Evolutionary conservation across 768 basidiomycete genomes (phyloP).

Genomic region (Chlorophyllum brunneum): DNA sequence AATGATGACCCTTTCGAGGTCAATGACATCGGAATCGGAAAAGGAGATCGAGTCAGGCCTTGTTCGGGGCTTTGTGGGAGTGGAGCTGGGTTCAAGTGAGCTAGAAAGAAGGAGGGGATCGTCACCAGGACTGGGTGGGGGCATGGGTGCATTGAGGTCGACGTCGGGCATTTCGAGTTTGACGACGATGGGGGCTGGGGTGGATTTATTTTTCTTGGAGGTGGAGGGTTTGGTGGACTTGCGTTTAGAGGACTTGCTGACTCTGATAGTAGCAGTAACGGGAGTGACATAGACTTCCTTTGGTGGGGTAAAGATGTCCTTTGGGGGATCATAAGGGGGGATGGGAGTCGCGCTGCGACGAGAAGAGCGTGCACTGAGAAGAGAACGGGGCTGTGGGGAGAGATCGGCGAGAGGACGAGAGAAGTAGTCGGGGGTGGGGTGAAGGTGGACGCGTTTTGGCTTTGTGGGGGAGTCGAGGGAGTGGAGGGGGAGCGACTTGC

Average conservation of each 20-base stretch:
- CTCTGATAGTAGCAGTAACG: conserved; percentile 12
- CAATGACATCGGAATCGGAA: conserved; percentile 7
- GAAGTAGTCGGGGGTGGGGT: conserved; percentile 24
- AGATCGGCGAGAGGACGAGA: background rate
- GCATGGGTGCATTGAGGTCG: conserved; percentile 52
- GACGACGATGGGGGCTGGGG: conserved; percentile 24
- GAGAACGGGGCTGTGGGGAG: conserved; percentile 15
- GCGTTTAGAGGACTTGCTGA: conserved; percentile 11
- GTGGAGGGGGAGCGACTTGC: conserved; percentile 12
- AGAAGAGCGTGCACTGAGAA: conserved; percentile 20
- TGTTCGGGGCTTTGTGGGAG: conserved; percentile 15
- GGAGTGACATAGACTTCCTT: conserved; percentile 52
- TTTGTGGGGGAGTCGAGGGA: conserved; percentile 45
- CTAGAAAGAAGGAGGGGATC: conserved; percentile 67
- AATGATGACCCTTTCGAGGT: conserved; percentile 13
- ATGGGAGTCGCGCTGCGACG: conserved; percentile 52
- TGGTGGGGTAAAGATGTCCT: conserved; percentile 69
- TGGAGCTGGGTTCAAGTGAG: conserved; percentile 26
- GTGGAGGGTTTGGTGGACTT: too few relatives aligned
- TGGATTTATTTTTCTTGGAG: conserved; percentile 14
- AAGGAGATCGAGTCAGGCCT: background rate
- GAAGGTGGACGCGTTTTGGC: conserved; percentile 49
- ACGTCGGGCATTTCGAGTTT: conserved; percentile 70
- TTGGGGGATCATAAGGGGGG: conserved; percentile 61
- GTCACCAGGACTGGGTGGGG: conserved; percentile 72